These are phyloP conservation scores for Hypoxylon sp. DNA, from an alignment of 2,329 filamentous ascomycete genomes.

Conservation along the genomic window DNA sequence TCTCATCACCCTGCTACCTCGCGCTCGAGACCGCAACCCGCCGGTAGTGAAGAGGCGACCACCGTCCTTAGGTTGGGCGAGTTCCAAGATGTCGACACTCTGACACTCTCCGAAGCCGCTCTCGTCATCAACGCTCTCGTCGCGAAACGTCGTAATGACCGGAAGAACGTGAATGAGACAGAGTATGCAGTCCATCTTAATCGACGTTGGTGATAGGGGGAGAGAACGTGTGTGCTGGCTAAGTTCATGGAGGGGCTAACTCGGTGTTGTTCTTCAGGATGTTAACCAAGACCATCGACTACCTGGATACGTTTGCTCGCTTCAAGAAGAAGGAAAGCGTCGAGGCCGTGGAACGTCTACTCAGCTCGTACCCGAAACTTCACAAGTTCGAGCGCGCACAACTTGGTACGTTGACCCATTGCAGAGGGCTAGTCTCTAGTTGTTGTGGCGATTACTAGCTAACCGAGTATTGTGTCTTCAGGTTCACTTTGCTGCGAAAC, in stretches of 20 bases:
- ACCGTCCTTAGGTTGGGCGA: slow-evolving; percentile 88
- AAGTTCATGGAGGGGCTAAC: slow-evolving; percentile 16
- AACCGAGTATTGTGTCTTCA: slow-evolving; percentile 56
- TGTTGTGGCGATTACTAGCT: not conserved
- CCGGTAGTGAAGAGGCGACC: slow-evolving; percentile 90
- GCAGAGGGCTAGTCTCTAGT: not conserved
- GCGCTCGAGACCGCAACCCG: slow-evolving; percentile 76
- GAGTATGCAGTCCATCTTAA: slow-evolving; percentile 71
- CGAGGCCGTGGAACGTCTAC: slow-evolving; percentile 90
- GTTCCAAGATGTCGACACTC: slow-evolving; percentile 90
- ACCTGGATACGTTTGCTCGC: slow-evolving; percentile 93
- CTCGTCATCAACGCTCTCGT: slow-evolving; percentile 93
- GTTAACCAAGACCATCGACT: slow-evolving; percentile 89
- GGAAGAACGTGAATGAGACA: slow-evolving; percentile 86
- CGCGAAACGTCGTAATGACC: slow-evolving; percentile 82
- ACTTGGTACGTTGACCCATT: slow-evolving; percentile 74
- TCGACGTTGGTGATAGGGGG: not conserved
- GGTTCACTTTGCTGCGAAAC: slow-evolving; percentile 93
- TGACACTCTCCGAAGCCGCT: slow-evolving; percentile 92
- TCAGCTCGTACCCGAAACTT: slow-evolving; percentile 81
- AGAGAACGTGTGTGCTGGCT: not conserved
- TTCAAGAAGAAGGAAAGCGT: slow-evolving; percentile 97
- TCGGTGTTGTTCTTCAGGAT: slow-evolving; percentile 66
- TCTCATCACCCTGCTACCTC: slow-evolving; percentile 67
- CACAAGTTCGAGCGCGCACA: slow-evolving; percentile 95